phyloP scores from a whole-genome alignment of 805 yeast species.

The Teunomyces funiuensis region DNA sequence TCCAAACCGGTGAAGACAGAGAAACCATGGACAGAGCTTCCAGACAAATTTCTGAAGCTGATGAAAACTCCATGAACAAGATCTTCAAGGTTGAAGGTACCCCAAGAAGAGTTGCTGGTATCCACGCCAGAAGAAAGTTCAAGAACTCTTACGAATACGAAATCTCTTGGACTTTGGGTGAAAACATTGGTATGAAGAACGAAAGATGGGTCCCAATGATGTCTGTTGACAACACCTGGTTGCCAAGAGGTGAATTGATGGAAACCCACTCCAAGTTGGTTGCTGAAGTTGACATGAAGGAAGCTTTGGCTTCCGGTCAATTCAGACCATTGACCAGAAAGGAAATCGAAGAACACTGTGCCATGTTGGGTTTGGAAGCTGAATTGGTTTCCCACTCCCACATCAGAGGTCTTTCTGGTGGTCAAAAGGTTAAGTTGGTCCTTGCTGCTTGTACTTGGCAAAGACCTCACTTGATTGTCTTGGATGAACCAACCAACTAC shows the following conservation, averaged over 20 bases:
- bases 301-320: slow-evolving; percentile 99
- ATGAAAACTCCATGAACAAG: slow-evolving; percentile 98
- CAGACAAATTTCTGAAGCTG: slow-evolving; percentile 95
- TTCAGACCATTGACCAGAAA: slow-evolving; percentile 99
- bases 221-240: slow-evolving; percentile 99
- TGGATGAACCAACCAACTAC: slow-evolving; percentile 99
- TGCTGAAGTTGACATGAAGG: slow-evolving; percentile 99
- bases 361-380: slow-evolving; percentile 97
- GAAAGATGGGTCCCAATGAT: slow-evolving; percentile 99
- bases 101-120: slow-evolving; percentile 94
- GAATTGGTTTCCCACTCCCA: slow-evolving; percentile 99
- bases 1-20: slow-evolving; percentile 99
- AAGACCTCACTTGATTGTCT: slow-evolving; percentile 98
- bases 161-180: slow-evolving; percentile 96
- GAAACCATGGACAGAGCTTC: slow-evolving; percentile 99
- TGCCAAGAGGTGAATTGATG: slow-evolving; percentile 99
- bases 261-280: slow-evolving; percentile 95
- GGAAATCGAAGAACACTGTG: slow-evolving; percentile 99
- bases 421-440: slow-evolving; percentile 99
- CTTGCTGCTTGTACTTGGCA: slow-evolving; percentile 99
- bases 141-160: slow-evolving; percentile 99
- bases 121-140: slow-evolving; percentile 98
- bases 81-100: slow-evolving; percentile 98
- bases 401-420: slow-evolving; percentile 99
- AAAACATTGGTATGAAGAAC: slow-evolving; percentile 96